These are phyloP conservation scores for Pseudevernia furfuracea DNA, from an alignment of 495 filamentous ascomycete genomes.

Conservation along the genomic window DNA sequence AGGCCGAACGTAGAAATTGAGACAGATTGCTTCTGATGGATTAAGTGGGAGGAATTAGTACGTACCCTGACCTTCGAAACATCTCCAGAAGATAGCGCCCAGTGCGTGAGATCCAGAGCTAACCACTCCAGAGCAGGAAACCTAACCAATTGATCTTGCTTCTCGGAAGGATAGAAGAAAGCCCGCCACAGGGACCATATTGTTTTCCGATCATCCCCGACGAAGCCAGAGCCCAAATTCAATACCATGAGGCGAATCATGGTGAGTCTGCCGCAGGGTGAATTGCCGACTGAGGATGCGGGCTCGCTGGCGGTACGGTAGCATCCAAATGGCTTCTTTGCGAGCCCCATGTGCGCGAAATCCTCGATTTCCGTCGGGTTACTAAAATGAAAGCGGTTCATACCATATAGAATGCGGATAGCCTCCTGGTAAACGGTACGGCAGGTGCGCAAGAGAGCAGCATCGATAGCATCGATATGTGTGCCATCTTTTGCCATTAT, in stretches of 20 bases:
- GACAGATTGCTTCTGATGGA: too few relatives aligned
- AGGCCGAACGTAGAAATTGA: neutral
- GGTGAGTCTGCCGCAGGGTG: neutral
- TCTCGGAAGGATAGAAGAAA: neutral
- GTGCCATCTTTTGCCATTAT: neutral
- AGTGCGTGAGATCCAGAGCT: neutral
- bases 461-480: neutral
- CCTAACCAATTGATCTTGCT: neutral
- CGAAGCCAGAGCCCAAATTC: neutral
- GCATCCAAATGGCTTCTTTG: neutral
- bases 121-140: neutral
- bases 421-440: neutral
- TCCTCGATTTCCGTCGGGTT: neutral
- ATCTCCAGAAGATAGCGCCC: neutral
- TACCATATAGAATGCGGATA: neutral
- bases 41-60: neutral
- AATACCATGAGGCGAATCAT: neutral
- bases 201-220: neutral
- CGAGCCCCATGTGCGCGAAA: neutral
- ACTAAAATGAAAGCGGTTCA: neutral
- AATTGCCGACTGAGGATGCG: neutral
- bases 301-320: neutral
- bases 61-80: neutral
- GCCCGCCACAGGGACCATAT: neutral
- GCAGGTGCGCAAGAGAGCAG: slow-evolving; percentile 3